phyloP scores from a whole-genome alignment of 192 early-diverging fungal genomes.

The Coemansia sp. region DNA sequence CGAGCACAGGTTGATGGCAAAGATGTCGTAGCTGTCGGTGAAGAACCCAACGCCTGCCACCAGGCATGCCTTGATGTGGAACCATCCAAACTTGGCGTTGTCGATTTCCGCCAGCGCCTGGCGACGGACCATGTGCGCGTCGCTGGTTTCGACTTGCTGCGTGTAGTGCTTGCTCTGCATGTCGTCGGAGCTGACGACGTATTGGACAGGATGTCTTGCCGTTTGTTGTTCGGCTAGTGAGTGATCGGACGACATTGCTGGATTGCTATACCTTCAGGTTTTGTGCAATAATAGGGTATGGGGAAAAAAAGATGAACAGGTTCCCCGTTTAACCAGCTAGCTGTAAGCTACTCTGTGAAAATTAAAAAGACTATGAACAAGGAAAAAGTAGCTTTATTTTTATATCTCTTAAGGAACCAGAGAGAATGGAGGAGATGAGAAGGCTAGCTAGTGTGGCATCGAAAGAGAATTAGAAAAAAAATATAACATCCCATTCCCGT shows the following conservation, averaged over 20 bases:
- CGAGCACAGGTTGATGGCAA: conserved; percentile 82
- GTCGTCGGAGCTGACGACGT: conserved; percentile 3
- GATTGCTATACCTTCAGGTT: not conserved
- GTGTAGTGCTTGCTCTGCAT: not conserved
- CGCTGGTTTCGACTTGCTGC: conserved; percentile 3
- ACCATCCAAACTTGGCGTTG: conserved; percentile 74
- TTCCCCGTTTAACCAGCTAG: not conserved
- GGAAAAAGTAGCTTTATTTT: not conserved
- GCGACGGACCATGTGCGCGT: conserved; percentile 19
- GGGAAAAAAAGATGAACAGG: not conserved
- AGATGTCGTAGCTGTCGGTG: conserved; percentile 86
- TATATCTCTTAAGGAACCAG: no score
- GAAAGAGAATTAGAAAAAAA: no score
- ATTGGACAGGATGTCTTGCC: conserved; percentile 1
- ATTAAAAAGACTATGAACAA: not conserved
- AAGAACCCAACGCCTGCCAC: conserved; percentile 74
- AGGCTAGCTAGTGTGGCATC: no score
- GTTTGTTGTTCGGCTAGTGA: conserved; percentile 14
- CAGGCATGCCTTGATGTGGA: conserved; percentile 72
- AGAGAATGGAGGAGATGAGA: no score
- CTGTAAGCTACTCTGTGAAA: not conserved
- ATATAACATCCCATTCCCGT: not conserved
- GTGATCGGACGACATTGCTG: conserved; percentile 15
- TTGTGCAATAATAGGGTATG: not conserved
- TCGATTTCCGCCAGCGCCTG: conserved; percentile 53